Base-by-base conservation (phyloP, 2,329 filamentous ascomycete species). In the Mollisiaceae sp. region DNA sequence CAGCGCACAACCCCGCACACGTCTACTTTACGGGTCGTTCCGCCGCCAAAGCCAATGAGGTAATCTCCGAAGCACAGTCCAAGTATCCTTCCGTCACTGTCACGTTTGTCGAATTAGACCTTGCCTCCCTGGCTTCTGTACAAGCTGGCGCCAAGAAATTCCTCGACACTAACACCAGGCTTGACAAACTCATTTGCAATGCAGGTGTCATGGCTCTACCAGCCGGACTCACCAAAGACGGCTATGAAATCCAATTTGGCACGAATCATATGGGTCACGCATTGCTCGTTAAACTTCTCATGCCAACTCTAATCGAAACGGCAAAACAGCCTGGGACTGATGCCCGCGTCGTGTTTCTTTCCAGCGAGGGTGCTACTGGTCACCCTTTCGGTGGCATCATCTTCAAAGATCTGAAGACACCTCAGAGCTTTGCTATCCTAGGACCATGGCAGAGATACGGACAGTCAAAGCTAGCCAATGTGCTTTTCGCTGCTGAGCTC, bases 231-330 rank as follows among this genome's bases (percentile, higher is more conserved):
- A 82, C 80, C 5, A 71, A 73, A 35, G 80, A 84, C 32, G 81
- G 82, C 12, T 84, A 82, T 65, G 83, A 85, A 69, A 70, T 79
- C 18, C 79, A 83, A 64, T 82, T 84, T 65, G 81, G 78, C 1
- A 81, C 78, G 1, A 85, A 85, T 65, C 80, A 84, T 70, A 68
- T 84, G 47, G 81, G 81, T n/a, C 82, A 83, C 61, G 79, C 82
- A 4, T 75, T 81, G 4, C 75, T 85, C 14, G 73, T 79, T 20
- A 75, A 78, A 63, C 74, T 77, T 2, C 71, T 82, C 24, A 62
- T 78, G 2, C 78, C 77, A 6, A 70, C 69, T 6, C 63, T 80
- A 8, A 60, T 73, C 36, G 69, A 69, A 20, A 77, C 76, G 0
- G 59, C 67, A 3, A 54, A 57, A 20, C 32, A 56, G 18, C 67